Evolutionary conservation across 2,329 filamentous ascomycete genomes (phyloP).

Genomic region (Monosporascus sp.): DNA sequence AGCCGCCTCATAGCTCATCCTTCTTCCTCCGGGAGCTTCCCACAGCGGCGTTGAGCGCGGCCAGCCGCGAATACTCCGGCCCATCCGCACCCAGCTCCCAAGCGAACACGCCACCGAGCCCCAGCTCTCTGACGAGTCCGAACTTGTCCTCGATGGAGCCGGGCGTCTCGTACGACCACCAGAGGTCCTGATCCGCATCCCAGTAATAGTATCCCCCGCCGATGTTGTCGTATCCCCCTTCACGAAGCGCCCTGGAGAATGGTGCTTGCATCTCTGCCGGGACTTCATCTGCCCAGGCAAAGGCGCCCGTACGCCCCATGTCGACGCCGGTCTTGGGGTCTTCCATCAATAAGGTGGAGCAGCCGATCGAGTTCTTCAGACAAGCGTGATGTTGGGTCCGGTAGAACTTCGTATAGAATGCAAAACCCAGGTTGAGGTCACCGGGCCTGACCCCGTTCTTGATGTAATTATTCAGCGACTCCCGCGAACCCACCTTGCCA

Average conservation of each 20-base stretch:
- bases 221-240: constrained; percentile 22
- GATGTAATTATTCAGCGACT: constrained; percentile 54
- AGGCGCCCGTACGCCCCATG: constrained; percentile 37
- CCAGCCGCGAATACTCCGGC: constrained; percentile 21
- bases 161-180: constrained; percentile 30
- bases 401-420: constrained; percentile 67
- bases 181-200: constrained; percentile 22
- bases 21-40: constrained; percentile 10
- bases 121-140: constrained; percentile 17
- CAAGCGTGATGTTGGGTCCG: constrained; percentile 45
- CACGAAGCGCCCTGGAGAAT: constrained; percentile 16
- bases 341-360: constrained; percentile 55
- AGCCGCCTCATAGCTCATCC: constrained; percentile 18
- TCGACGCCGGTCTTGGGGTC: constrained; percentile 54
- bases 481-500: constrained; percentile 48
- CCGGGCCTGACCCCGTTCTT: constrained; percentile 46
- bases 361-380: constrained; percentile 45
- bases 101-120: constrained; percentile 28
- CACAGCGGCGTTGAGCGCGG: constrained; percentile 18
- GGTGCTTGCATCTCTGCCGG: constrained; percentile 21
- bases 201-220: constrained; percentile 27
- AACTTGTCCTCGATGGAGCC: constrained; percentile 23
- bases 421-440: constrained; percentile 61
- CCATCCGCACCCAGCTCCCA: constrained; percentile 30
- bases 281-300: constrained; percentile 25